phyloP scores from a whole-genome alignment of 1,284 basidiomycete genomes.

The Pisolithus thermaeus region DNA sequence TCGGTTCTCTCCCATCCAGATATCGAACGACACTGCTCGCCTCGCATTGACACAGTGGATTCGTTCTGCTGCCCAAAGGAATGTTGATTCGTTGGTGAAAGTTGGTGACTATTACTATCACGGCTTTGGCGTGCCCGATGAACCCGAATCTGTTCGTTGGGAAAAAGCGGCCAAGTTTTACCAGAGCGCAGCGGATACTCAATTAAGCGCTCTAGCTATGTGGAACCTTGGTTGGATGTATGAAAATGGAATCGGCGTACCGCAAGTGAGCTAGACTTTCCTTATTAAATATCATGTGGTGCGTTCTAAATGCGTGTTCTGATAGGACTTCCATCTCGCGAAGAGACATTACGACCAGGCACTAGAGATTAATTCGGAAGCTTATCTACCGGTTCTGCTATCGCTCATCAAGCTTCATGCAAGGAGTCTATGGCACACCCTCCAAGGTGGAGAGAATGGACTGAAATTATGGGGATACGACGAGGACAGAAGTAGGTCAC shows the following conservation, averaged over 20 bases:
- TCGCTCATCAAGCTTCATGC: constrained; percentile 81
- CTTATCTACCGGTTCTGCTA: constrained; percentile 82
- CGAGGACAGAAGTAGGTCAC: constrained; percentile 37
- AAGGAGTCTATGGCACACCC: constrained; percentile 78
- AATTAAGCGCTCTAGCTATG: constrained; percentile 89
- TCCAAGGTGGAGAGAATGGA: constrained; percentile 63
- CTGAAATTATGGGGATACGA: constrained; percentile 56
- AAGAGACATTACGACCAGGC: constrained; percentile 95
- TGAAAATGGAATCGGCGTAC: constrained; percentile 90
- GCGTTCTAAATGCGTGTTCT: neutral
- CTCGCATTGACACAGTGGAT: constrained; percentile 91
- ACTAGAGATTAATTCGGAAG: constrained; percentile 80
- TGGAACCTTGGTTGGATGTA: constrained; percentile 99
- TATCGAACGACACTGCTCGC: constrained; percentile 74
- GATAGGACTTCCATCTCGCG: constrained; percentile 92
- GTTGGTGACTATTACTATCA: constrained; percentile 96
- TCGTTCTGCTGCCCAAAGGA: constrained; percentile 88
- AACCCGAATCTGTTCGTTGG: constrained; percentile 55
- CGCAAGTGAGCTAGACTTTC: constrained; percentile 47
- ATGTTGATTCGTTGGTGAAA: constrained; percentile 94
- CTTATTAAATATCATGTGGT: neutral
- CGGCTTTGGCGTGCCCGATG: constrained; percentile 69
- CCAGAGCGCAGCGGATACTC: constrained; percentile 87
- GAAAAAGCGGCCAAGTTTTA: constrained; percentile 93
- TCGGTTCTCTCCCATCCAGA: constrained; percentile 59